These are phyloP conservation scores for Pezicula neosporulosa DNA, from an alignment of 2,329 filamentous ascomycete species.

Conservation along the genomic window DNA sequence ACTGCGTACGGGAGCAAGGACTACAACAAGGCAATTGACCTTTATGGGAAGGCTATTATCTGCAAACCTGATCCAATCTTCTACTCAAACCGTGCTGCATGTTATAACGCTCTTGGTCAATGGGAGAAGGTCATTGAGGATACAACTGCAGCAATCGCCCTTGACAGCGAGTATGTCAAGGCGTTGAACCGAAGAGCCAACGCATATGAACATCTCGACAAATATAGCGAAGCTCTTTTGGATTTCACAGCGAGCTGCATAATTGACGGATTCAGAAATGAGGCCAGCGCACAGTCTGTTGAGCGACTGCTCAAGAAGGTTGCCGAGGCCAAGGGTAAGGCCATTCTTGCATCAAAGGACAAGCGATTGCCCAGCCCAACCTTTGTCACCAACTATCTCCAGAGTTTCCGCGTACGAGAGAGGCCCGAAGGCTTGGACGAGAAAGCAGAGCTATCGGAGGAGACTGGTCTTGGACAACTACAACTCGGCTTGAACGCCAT, in stretches of 20 bases:
- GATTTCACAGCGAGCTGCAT: constrained; percentile 99
- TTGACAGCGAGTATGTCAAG: constrained; percentile 96
- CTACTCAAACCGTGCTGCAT: constrained; percentile 97
- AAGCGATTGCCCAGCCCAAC: constrained; percentile 92
- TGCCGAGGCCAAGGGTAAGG: constrained; percentile 88
- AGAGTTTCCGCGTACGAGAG: constrained; percentile 87
- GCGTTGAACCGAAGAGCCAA: constrained; percentile 94
- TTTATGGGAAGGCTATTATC: constrained; percentile 93
- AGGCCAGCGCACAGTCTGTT: constrained; percentile 81
- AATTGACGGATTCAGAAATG: constrained; percentile 95
- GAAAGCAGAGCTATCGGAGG: constrained; percentile 69
- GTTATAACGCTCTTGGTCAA: constrained; percentile 87
- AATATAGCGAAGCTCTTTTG: constrained; percentile 89
- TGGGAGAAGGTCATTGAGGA: constrained; percentile 98
- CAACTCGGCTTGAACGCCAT: constrained; percentile 79
- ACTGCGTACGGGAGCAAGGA: constrained; percentile 94
- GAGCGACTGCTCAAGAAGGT: constrained; percentile 96
- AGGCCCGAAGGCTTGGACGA: constrained; percentile 82
- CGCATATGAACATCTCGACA: constrained; percentile 89
- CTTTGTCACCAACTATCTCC: constrained; percentile 97
- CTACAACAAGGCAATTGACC: constrained; percentile 87
- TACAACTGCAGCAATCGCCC: constrained; percentile 87
- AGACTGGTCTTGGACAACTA: constrained; percentile 80
- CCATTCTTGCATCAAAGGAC: constrained; percentile 73
- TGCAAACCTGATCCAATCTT: constrained; percentile 98